Evolutionary conservation across 2,329 filamentous ascomycete species (phyloP).

Genomic region (Pseudogymnoascus sp.): DNA sequence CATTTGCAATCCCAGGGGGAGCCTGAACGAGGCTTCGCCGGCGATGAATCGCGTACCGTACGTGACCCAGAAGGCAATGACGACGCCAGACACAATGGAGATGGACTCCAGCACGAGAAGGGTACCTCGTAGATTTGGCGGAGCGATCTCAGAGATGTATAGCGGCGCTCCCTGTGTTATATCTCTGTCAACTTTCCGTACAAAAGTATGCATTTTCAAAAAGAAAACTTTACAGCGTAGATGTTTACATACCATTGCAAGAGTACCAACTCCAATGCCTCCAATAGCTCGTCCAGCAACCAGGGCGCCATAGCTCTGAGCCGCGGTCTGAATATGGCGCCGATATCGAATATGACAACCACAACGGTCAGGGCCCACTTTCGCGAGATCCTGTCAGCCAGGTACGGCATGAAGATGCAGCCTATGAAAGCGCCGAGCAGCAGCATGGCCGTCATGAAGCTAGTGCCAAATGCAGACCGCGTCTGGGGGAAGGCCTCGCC

Average conservation of each 20-base stretch:
- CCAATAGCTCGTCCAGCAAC: conserved; percentile 42
- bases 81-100: conserved; percentile 36
- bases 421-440: conserved; percentile 35
- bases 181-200: not conserved
- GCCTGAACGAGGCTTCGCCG: conserved; percentile 18
- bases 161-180: conserved; percentile 33
- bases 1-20: conserved; percentile 25
- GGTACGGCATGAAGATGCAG: conserved; percentile 29
- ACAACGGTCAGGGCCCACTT: conserved; percentile 35
- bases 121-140: conserved; percentile 26
- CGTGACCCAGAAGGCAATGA: conserved; percentile 23
- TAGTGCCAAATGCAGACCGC: conserved; percentile 30
- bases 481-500: conserved; percentile 32
- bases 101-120: conserved; percentile 20
- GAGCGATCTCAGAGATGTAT: conserved; percentile 44
- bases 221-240: no score
- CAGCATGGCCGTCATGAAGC: conserved; percentile 39
- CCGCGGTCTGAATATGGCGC: conserved; percentile 34
- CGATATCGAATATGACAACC: conserved; percentile 35
- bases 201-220: not conserved
- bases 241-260: conserved; percentile 33
- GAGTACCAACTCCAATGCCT: conserved; percentile 44
- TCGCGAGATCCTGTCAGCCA: conserved; percentile 36
- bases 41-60: conserved; percentile 11
- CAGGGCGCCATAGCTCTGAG: conserved; percentile 41